Conservation (phyloP, 768 basidiomycete species). For the Kwoniella sp. region DNA sequence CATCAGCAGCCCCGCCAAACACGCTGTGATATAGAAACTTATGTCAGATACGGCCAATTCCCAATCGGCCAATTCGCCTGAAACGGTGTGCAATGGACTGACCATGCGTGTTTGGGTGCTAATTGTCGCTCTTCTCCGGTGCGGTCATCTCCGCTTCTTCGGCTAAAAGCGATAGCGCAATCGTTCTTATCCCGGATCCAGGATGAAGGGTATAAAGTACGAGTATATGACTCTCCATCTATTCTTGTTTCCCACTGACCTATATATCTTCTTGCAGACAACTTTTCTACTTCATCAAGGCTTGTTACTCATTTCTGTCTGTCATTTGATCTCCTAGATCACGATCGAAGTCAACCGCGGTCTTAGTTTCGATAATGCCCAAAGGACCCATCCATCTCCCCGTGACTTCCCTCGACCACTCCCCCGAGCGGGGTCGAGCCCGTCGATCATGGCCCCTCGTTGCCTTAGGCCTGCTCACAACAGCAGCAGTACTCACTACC, state of each 20-base stretch:
- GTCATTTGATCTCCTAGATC: too few species aligned
- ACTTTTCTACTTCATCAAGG: too few species aligned
- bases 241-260: too few species aligned
- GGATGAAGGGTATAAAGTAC: too few species aligned
- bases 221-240: not conserved
- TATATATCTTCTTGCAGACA: not conserved
- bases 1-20: too few species aligned
- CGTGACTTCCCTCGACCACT: conserved; percentile 8
- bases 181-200: not conserved
- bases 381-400: conserved; percentile 30
- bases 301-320: too few species aligned
- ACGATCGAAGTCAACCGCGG: too few species aligned
- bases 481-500: conserved; percentile 5
- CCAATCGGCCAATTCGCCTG: too few species aligned
- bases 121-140: not conserved
- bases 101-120: too few species aligned
- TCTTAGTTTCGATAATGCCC: conserved; percentile 19
- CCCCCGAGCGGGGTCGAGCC: conserved; percentile 2
- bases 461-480: conserved; percentile 22
- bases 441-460: conserved; percentile 21
- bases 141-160: conserved; percentile 1
- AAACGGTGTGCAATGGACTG: too few species aligned
- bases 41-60: too few species aligned
- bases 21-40: too few species aligned
- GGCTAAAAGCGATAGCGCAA: conserved; percentile 17